Base-by-base conservation (phyloP, 2,329 filamentous ascomycete genomes). In the Byssothecium circinans region DNA sequence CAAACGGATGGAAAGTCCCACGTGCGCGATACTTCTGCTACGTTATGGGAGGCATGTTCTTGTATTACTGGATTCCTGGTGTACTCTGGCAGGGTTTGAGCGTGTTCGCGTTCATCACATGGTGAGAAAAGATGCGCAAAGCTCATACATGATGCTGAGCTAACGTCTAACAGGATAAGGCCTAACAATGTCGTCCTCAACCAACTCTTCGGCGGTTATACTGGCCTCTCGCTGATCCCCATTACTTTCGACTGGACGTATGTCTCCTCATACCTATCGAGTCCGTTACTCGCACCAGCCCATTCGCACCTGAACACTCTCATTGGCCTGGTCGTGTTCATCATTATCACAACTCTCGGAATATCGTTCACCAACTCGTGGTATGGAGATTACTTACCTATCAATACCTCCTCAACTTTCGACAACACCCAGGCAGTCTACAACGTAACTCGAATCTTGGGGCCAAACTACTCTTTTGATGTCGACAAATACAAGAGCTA, bases 211-310 rank as follows among this genome's bases (percentile, higher is more conserved):
- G 87, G 87, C 2, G 85, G 84, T 1, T 77, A 76, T 40, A 86
- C 83, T 0, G 87, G 87, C 0, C 54, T 90, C 3, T 87, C 83
- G 0, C 61, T 90, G 22, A 71, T 89, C 6, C 86, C 87, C 1
- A 81, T 90, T 25, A 89, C 86, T 0, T 88, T 90, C 61, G 87
- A 90, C 73, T 89, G 87, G 86, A 86, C 84, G 2, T 60, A 59
- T 37, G 63, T 68, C n/a, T 40, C 53, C 10, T 57, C 55, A 23
- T 67, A 69, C 44, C 58, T 69, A 7, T 38, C 43, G 11, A 55
- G 62, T 41, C 67, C 67, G 2, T 49, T 70, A 8, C 56, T 70
- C 11, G 53, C 62, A n/a, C 67, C 67, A 10, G 54, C 53, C 10
- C 61, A 66, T 40, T 45, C 65, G 10, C 56, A 64, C 23, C 34